Base-by-base conservation (phyloP, 176 grass and related monocot genomes). In the Metroxylon sagu region DNA sequence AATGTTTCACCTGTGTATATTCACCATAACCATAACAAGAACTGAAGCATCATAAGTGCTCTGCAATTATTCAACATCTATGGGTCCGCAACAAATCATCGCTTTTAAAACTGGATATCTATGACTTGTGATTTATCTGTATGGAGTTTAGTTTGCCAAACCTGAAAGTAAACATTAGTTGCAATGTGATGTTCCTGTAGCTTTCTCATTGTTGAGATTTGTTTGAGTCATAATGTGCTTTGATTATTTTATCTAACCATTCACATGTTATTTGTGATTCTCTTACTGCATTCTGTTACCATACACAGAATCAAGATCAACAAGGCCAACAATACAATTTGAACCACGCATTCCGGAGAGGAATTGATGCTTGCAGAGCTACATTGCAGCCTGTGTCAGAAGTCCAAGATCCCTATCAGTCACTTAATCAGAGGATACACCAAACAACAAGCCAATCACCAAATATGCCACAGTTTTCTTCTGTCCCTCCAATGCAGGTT, bases 301-400 rank as follows among this genome's bases (percentile, higher is more conserved):
- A 26, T 56, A 6, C 7, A 2, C 18, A 31, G 29, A 55, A 18
- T 19, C 52, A 18, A 10, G 51, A 35, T 68, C 6, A 3, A 27
- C 29, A 54, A 29, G 65, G 39, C 30, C 16, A 31, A 27, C 29
- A 55, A 10, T 18, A 31, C 8, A 26, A 28, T 12, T 3, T 12
- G 14, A 55, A 56, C 14, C 54, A 51, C 39, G 7, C 18, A 56
- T 2, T 62, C 25, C 30, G 53, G 59, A 71, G 68, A 82, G 82
- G 59, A 66, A 53, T 14, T 25, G 75, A 55, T 57, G 25, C 75
- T 19, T 70, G 71, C 35, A 83, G 62, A 76, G 29, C 67, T 29
- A 2, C 67, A 4, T 17, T 57, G 16, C 43, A 19, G 14, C 67
- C 76, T 62, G 70, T 23, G 18, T 50, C 23, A 14, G 29, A 69